Evolutionary conservation across 148 eudicot species (phyloP).

Genomic region (Chenopodium quinoa): DNA sequence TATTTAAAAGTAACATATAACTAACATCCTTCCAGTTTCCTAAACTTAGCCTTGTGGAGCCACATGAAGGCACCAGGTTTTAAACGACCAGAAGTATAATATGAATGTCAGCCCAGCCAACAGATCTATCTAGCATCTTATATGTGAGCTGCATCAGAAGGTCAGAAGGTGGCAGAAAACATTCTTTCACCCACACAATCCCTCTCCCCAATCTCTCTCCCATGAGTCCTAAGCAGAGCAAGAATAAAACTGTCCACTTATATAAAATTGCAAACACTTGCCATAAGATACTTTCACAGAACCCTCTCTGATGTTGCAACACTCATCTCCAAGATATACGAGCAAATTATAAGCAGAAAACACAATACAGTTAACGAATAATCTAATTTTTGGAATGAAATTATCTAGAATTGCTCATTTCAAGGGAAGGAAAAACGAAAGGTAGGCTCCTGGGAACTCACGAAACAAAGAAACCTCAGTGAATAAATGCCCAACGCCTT

Average conservation of each 20-base stretch:
- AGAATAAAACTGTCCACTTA: neutral
- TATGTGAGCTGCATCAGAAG: no score
- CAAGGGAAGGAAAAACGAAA: neutral
- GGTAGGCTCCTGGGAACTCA: neutral
- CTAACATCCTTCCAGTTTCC: neutral
- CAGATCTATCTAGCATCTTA: no score
- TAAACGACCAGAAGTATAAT: neutral
- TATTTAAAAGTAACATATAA: neutral
- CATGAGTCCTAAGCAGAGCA: neutral
- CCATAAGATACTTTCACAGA: neutral
- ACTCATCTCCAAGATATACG: neutral
- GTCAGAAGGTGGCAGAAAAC: no score
- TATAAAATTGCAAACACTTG: neutral
- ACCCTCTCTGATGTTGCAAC: neutral
- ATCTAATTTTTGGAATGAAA: no score
- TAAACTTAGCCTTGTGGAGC: neutral
- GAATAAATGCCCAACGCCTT: neutral
- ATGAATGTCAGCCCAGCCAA: no score
- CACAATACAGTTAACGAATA: no score
- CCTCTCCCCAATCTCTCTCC: no score
- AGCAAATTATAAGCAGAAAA: no score
- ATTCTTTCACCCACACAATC: no score
- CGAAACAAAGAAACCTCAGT: neutral
- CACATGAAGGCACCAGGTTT: neutral
- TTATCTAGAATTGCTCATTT: neutral